Conservation (phyloP, 2,329 filamentous ascomycete species). For the Anthostomella pinea region DNA sequence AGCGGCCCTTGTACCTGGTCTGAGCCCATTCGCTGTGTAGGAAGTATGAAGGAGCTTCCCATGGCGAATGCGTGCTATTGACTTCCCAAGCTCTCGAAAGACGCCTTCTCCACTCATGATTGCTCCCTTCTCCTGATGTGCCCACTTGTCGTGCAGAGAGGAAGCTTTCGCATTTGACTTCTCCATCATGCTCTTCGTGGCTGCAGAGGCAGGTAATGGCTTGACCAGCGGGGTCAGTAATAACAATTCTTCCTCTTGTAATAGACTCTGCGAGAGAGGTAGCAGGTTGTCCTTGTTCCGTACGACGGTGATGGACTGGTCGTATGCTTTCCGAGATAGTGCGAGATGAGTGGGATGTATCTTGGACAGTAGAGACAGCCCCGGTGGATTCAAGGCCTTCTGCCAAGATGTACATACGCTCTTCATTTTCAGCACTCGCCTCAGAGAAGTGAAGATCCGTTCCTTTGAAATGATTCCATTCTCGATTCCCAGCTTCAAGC, state of each 20-base stretch:
- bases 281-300: constrained; percentile 83
- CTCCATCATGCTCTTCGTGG: constrained; percentile 68
- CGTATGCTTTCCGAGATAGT: constrained; percentile 83
- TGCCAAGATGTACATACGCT: constrained; percentile 85
- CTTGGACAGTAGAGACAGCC: constrained; percentile 71
- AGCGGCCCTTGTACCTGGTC: constrained; percentile 52
- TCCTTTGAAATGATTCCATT: constrained; percentile 84
- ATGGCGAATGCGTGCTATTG: constrained; percentile 79
- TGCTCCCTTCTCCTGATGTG: constrained; percentile 56
- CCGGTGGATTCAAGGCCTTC: constrained; percentile 83
- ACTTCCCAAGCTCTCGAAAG: constrained; percentile 83
- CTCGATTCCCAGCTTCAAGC: constrained; percentile 83
- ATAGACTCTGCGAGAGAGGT: constrained; percentile 76
- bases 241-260: constrained; percentile 83
- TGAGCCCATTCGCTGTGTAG: constrained; percentile 88
- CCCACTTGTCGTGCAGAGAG: constrained; percentile 53
- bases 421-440: constrained; percentile 77
- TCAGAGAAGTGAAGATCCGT: constrained; percentile 76
- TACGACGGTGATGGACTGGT: constrained; percentile 88
- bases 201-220: constrained; percentile 83
- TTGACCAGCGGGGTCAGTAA: constrained; percentile 87
- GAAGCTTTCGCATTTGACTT: constrained; percentile 39
- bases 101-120: constrained; percentile 92
- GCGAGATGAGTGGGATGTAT: constrained; percentile 79
- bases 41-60: constrained; percentile 90